Evolutionary conservation across 352 stramenopile species (phyloP).

Genomic region (Phytopythium sindhum): DNA sequence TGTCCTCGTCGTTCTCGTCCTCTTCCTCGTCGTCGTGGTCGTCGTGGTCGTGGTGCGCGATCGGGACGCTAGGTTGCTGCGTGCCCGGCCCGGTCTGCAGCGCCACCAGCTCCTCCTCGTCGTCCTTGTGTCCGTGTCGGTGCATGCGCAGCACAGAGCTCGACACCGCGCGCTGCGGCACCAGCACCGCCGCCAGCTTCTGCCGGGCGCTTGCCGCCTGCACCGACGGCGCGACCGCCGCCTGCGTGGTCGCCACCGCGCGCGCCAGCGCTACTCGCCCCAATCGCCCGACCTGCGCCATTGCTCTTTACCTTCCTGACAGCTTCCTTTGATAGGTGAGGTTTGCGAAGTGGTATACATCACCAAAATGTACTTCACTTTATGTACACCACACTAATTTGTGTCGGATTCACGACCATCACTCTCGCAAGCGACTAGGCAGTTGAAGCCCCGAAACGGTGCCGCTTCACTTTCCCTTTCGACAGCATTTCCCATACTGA

Average conservation of each 20-base stretch:
- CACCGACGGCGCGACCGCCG: constrained; percentile 3
- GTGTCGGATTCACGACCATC: not conserved
- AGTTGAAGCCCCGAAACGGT: constrained; percentile 3
- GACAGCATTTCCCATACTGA: not conserved
- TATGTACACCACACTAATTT: not conserved
- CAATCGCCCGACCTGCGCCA: constrained; percentile 15
- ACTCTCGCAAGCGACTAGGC: not conserved
- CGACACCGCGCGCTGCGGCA: constrained; percentile 24
- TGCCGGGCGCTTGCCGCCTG: not conserved
- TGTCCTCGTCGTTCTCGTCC: constrained; percentile 83
- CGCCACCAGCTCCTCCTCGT: constrained; percentile 36
- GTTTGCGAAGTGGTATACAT: not conserved
- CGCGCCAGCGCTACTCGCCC: constrained; percentile 10
- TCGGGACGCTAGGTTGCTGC: constrained; percentile 13
- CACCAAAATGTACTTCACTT: not conserved
- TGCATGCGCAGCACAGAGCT: constrained; percentile 22
- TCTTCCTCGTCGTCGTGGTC: constrained; percentile 33
- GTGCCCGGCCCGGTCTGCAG: constrained; percentile 7
- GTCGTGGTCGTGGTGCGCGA: constrained; percentile 19
- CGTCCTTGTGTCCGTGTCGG: constrained; percentile 10
- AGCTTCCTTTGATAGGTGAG: constrained; percentile 1
- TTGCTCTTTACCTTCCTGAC: not conserved
- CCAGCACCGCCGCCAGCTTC: not conserved
- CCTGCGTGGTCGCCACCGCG: not conserved
- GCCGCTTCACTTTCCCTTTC: constrained; percentile 2